Base-by-base conservation (phyloP, 2,329 filamentous ascomycete genomes). In the Byssoonygena ceratinophila region DNA sequence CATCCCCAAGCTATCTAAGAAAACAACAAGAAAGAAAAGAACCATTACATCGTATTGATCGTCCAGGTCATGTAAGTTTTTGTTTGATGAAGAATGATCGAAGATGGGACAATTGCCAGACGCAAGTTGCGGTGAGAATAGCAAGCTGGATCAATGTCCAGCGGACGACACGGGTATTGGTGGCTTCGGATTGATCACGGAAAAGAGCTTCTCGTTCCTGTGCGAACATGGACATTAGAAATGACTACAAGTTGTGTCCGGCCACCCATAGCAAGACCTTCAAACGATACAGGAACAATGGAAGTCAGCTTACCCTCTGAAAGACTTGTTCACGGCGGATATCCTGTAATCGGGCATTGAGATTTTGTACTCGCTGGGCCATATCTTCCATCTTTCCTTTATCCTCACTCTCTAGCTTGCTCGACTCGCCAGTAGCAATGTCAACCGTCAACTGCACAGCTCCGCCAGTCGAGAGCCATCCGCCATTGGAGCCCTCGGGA, bases 61-160 rank as follows among this genome's bases (percentile, higher is more conserved):
- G 41, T 41, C 44, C 36, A 46, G 25, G 40, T 58, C 54, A 98
- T 55, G 92, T 97, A 68, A 98, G 82, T 79, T 98, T 98, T 76
- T 97, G 91, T 80, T 98, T 98, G 77, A 98, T 98, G 76, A 98
- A 98, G 80, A 98, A 98, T 44, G 87, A 85, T 61, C 92, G 81
- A 63, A 98, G 79, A 72, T 98, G 91, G 51, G 89, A 94, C 44
- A 98, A 77, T 71, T 98, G 92, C 92, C 92, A 98, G 56, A 88
- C 87, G 73, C 92, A 98, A 31, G 92, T 95, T 52, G 84, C 77
- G 52, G 83, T 87, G 51, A 98, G 76, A 34, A 97, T 81, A 49
- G 82, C 78, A 55, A 97, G 75, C 72, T 98, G 92, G 60, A 97
- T 84, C 59, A 96, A 65, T 60, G 92, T 91, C 91, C 92, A 98